A percentile compares a stretch with the other conserved stretches of the same genome.
Conservation (phyloP, 768 basidiomycete species). For the Galerina marginata region DNA sequence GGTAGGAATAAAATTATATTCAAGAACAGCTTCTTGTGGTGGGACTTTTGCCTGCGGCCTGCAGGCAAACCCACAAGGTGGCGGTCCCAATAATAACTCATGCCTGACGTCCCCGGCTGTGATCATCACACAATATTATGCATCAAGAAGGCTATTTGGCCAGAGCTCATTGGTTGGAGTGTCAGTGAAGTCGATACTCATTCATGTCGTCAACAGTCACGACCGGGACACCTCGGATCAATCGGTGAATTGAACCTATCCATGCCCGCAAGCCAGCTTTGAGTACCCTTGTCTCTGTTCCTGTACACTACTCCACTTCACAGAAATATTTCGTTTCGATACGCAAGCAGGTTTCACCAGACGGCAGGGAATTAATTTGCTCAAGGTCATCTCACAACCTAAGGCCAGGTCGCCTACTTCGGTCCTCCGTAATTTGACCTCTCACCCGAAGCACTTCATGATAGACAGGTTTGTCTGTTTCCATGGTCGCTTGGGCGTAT, state of each 20-base stretch:
- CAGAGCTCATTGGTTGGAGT: background rate
- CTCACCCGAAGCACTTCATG: slow-evolving; percentile 14
- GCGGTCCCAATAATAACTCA: background rate
- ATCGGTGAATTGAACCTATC: no score
- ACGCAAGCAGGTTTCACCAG: no score
- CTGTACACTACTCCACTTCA: no score
- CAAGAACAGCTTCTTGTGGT: background rate
- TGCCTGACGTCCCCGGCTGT: slow-evolving; percentile 4
- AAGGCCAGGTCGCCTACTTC: background rate
- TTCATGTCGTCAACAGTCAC: no score
- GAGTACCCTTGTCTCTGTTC: no score
- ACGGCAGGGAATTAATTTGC: no score
- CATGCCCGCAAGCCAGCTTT: no score
- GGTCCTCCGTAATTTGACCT: slow-evolving; percentile 2
- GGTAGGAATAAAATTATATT: background rate
- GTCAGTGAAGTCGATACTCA: background rate
- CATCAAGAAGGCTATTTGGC: background rate
- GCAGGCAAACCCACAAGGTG: background rate
- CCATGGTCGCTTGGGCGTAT: slow-evolving; percentile 24
- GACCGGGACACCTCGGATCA: no score
- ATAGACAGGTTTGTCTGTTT: slow-evolving; percentile 21
- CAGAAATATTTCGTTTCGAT: no score
- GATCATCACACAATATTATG: slow-evolving; percentile 2
- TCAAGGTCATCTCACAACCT: no score
- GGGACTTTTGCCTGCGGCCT: background rate